Evolutionary conservation across 176 grass and related monocot species (phyloP), one percentile per base, ranked within the genome.

Genomic region (Aegilops speltoides): DNA sequence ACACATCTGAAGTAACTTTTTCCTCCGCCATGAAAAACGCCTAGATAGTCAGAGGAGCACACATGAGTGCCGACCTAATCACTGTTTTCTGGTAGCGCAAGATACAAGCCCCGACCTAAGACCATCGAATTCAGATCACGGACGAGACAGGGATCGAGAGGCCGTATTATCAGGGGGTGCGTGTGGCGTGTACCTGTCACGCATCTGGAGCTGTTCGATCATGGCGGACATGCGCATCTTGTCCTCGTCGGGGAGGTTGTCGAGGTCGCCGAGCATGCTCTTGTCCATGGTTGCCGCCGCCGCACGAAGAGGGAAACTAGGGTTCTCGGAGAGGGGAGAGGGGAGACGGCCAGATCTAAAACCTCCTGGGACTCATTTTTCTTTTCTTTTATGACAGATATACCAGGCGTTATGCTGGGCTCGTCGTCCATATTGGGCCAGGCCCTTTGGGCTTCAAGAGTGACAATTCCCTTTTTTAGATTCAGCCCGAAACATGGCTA

Each of bases 181-280:
- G 76, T 5, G 19, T 11, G 17, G 73, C 10, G 64, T 16, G 25
- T 26, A 94, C 96, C 96, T 98, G 87, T 98, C 97, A 6, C 97
- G 94, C 52, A 98, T 89, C 92, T 98, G 97, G 76, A 98, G 93
- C 76, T 94, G 97, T 10, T 98, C 97, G 62, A 98, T 83, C 97
- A 94, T 98, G 82, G 72, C 14, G 43, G 94, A 77, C 97, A 98
- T 98, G 29, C 97, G 88, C 75, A 93, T 67, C 92, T 98, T 89
- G 79, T 98, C 97, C 82, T 93, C 94, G 77, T 98, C 97, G 4
- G 97, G 94, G 64, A 98, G 89, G 61, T 82, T 77, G 14, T 94
- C 97, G 3, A 98, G 73, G 82, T 96, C 94, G 57, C 90, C 88
- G 26, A 96, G 92, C 97, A 98, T 94, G 73, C 77, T 96, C 85